These are phyloP conservation scores for Cordyceps cicadae DNA, from an alignment of 2,329 filamentous ascomycete species.

Conservation along the genomic window DNA sequence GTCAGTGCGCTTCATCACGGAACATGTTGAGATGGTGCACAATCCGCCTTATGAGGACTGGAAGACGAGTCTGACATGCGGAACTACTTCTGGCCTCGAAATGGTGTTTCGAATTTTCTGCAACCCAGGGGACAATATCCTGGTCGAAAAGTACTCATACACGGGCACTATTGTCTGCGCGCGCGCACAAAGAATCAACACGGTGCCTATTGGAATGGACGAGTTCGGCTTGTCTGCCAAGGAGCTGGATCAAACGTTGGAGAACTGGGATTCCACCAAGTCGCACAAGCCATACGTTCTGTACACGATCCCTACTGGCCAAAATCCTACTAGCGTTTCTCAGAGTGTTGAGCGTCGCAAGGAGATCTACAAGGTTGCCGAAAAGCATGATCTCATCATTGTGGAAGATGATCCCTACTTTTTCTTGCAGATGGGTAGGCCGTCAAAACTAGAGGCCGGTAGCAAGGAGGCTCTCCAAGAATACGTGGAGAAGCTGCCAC, in stretches of 20 bases:
- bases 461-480: conserved; percentile 6
- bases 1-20: conserved; percentile 61
- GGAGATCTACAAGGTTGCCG: conserved; percentile 63
- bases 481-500: conserved; percentile 11
- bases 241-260: conserved; percentile 53
- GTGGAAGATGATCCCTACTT: conserved; percentile 86
- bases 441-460: conserved; percentile 13
- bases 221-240: conserved; percentile 54
- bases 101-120: conserved; percentile 59
- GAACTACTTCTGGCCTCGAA: conserved; percentile 61
- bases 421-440: conserved; percentile 59
- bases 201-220: conserved; percentile 57
- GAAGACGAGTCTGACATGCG: conserved; percentile 58
- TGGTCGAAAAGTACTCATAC: conserved; percentile 54
- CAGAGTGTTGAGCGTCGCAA: conserved; percentile 55
- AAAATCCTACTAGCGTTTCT: conserved; percentile 78
- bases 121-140: conserved; percentile 51
- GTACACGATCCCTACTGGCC: conserved; percentile 60
- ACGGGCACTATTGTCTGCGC: conserved; percentile 53
- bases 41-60: conserved; percentile 66
- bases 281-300: conserved; percentile 38
- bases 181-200: conserved; percentile 51
- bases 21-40: conserved; percentile 69
- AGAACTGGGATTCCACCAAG: conserved; percentile 49
- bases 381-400: conserved; percentile 72